A percentile compares a stretch with the other conserved stretches of the same genome.
phyloP scores from a whole-genome alignment of 768 basidiomycete species.

The Mycena kentingensis region DNA sequence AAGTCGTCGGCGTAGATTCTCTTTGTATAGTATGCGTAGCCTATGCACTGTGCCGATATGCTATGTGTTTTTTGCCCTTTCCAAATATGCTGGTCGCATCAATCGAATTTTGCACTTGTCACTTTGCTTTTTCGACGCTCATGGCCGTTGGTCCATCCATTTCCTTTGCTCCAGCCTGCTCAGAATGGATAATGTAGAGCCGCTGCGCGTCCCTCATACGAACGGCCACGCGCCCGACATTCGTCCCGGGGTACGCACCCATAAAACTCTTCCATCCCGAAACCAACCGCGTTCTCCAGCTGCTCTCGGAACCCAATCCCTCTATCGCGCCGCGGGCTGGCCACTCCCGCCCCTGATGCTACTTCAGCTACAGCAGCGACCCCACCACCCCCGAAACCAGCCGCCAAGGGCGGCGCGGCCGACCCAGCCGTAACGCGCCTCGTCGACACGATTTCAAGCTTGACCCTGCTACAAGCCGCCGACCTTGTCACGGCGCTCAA shows the following conservation, averaged over 20 bases:
- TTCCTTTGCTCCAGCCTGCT: not conserved
- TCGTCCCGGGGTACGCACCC: slow-evolving; percentile 41
- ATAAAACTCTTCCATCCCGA: no score
- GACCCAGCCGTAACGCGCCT: slow-evolving; percentile 78
- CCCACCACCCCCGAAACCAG: slow-evolving; percentile 42
- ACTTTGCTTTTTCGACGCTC: not conserved
- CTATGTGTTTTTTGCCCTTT: not conserved
- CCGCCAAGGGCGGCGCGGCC: no score
- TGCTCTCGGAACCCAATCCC: slow-evolving; percentile 40
- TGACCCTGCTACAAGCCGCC: slow-evolving; percentile 92
- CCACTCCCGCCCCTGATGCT: slow-evolving; percentile 53
- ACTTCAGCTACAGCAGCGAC: slow-evolving; percentile 43
- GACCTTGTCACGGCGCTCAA: slow-evolving; percentile 92
- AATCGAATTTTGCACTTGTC: not conserved
- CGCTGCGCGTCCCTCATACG: slow-evolving; percentile 47
- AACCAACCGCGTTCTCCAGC: no score
- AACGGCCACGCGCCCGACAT: slow-evolving; percentile 42
- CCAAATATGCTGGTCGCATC: not conserved
- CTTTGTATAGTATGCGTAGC: slow-evolving; percentile 43
- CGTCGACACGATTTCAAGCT: slow-evolving; percentile 88
- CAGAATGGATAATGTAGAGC: slow-evolving; percentile 42
- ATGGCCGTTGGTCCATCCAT: not conserved
- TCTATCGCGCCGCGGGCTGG: slow-evolving; percentile 54
- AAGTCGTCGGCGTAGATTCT: slow-evolving; percentile 57
- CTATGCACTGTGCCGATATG: slow-evolving; percentile 19